A percentile compares a stretch with the other conserved stretches of the same genome.
These are phyloP conservation scores for Brasilioporus rufonigricans DNA, from an alignment of 768 basidiomycete genomes.

Conservation along the genomic window DNA sequence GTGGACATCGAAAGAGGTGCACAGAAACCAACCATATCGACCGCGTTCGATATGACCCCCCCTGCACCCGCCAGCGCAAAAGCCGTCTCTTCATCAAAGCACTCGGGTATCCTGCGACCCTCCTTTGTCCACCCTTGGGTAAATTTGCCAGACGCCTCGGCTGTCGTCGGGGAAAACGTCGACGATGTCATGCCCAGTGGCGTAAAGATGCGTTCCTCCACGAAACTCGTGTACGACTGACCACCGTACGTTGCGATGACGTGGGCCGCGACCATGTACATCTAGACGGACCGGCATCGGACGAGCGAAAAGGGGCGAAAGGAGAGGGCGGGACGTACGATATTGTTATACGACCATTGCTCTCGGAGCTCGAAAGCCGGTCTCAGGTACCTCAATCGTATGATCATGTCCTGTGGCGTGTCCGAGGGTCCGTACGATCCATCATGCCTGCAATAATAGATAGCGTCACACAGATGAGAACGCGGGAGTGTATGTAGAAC, in stretches of 20 bases:
- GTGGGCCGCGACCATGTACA: too few relatives aligned
- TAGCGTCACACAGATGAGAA: not conserved
- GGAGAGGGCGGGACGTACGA: not conserved
- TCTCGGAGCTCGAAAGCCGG: constrained; percentile 37
- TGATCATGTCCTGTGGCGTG: constrained; percentile 21
- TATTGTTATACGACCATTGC: not conserved
- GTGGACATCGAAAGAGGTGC: too few relatives aligned
- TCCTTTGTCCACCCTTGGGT: constrained; percentile 34
- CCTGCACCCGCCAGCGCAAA: constrained; percentile 37
- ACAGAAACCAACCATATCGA: constrained; percentile 36
- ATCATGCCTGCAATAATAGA: constrained; percentile 30
- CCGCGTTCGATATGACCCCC: constrained; percentile 41
- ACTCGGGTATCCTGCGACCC: constrained; percentile 38
- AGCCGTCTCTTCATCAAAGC: constrained; percentile 26
- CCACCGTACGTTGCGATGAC: too few relatives aligned
- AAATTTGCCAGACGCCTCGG: constrained; percentile 30
- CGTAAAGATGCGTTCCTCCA: constrained; percentile 38
- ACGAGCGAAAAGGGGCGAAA: too few relatives aligned
- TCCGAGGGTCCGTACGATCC: constrained; percentile 30
- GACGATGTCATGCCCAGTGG: constrained; percentile 39
- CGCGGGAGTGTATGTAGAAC: not conserved
- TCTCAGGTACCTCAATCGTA: constrained; percentile 28
- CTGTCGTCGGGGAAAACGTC: constrained; percentile 23
- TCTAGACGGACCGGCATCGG: too few relatives aligned
- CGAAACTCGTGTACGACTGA: constrained; percentile 37